These are phyloP conservation scores for Cladosporium sp. DNA, from an alignment of 2,329 filamentous ascomycete genomes.

Conservation along the genomic window DNA sequence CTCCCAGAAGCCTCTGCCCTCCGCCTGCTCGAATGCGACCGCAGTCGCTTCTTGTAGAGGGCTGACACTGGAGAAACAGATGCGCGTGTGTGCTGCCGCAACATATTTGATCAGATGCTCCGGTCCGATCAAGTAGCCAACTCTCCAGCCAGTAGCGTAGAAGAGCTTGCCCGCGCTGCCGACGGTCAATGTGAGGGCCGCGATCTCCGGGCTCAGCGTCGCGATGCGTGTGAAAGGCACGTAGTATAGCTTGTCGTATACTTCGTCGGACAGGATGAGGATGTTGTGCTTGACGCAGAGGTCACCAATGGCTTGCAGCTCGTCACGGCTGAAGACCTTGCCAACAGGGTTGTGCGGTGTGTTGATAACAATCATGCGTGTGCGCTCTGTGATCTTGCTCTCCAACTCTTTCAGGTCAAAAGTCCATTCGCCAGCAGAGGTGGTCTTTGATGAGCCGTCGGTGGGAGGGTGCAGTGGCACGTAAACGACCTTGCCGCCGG, in stretches of 20 bases:
- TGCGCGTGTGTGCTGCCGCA: constrained; percentile 87
- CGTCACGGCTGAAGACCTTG: constrained; percentile 85
- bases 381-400: constrained; percentile 76
- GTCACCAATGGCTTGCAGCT: constrained; percentile 81
- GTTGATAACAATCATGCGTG: constrained; percentile 94
- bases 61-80: constrained; percentile 92
- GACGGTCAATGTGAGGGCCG: constrained; percentile 84
- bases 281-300: constrained; percentile 91
- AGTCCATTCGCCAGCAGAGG: constrained; percentile 69
- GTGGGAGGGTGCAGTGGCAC: constrained; percentile 89
- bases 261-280: constrained; percentile 61
- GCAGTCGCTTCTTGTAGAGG: constrained; percentile 93
- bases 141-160: constrained; percentile 95
- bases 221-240: constrained; percentile 91
- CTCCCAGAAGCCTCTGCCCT: constrained; percentile 83
- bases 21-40: constrained; percentile 90
- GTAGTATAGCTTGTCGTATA: constrained; percentile 95
- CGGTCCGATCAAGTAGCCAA: constrained; percentile 91
- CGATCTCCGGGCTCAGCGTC: constrained; percentile 86
- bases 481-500: constrained; percentile 90
- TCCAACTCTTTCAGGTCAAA: constrained; percentile 74
- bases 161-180: constrained; percentile 98
- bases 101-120: constrained; percentile 89
- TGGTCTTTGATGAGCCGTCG: constrained; percentile 65
- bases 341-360: constrained; percentile 93